phyloP scores from a whole-genome alignment of 2,329 filamentous ascomycete species.

The Pseudogymnoascus verrucosus region DNA sequence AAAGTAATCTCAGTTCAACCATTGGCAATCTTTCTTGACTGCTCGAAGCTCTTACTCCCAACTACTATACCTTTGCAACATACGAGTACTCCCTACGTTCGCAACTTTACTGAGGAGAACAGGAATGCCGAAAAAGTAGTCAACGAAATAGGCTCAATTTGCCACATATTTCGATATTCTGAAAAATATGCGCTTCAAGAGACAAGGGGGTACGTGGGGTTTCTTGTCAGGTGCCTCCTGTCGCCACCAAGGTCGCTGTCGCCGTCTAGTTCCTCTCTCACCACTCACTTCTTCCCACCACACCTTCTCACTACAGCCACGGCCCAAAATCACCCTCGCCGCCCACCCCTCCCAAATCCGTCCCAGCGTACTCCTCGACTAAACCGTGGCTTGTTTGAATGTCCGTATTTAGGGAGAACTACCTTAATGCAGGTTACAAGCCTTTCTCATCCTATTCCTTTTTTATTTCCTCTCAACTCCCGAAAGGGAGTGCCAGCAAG shows the following conservation, averaged over 20 bases:
- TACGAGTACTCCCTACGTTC: neutral
- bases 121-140: neutral
- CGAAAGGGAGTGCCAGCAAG: neutral
- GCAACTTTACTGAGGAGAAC: neutral
- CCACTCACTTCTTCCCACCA: neutral
- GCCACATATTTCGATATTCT: neutral
- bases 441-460: neutral
- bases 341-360: no score
- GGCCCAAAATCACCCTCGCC: no score
- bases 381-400: no score
- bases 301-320: no score
- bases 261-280: neutral
- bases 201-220: neutral
- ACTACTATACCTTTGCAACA: neutral
- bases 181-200: neutral
- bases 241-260: neutral
- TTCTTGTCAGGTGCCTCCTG: neutral
- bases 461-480: neutral
- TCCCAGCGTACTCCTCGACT: no score
- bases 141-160: neutral
- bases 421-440: no score
- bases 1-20: neutral
- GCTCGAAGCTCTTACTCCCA: neutral
- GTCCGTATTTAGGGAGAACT: no score
- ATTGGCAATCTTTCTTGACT: neutral